phyloP scores from a whole-genome alignment of 1,284 basidiomycete genomes.

The Cutaneotrichosporon arboriforme region DNA sequence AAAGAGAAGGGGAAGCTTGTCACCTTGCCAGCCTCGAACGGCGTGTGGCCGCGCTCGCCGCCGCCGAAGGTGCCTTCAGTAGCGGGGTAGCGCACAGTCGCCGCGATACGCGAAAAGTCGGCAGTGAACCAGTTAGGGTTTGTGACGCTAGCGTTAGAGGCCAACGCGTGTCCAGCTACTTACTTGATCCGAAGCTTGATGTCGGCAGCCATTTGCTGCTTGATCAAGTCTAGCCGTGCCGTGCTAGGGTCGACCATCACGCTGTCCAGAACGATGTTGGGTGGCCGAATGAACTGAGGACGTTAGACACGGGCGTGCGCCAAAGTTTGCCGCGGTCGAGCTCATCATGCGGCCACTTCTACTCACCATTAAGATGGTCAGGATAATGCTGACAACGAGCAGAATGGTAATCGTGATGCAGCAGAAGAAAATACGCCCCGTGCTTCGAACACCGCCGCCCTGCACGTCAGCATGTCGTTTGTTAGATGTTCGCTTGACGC shows the following conservation, averaged over 20 bases:
- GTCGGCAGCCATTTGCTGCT: slow-evolving; percentile 50
- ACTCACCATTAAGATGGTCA: slow-evolving; percentile 66
- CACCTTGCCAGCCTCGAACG: slow-evolving; percentile 60
- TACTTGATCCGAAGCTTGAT: slow-evolving; percentile 65
- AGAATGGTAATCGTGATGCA: slow-evolving; percentile 47
- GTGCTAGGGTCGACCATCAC: slow-evolving; percentile 49
- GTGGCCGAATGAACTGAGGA: slow-evolving; percentile 69
- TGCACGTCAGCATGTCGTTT: slow-evolving; percentile 14
- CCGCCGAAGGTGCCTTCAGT: slow-evolving; percentile 61
- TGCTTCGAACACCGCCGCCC: slow-evolving; percentile 41
- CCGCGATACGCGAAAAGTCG: slow-evolving; percentile 63
- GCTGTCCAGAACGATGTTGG: slow-evolving; percentile 61
- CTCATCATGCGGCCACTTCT: too few species aligned
- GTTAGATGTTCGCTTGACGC: background rate
- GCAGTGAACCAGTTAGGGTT: slow-evolving; percentile 85
- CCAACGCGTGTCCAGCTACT: slow-evolving; percentile 28
- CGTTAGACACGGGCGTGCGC: background rate
- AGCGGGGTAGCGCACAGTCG: slow-evolving; percentile 66
- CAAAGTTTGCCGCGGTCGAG: background rate
- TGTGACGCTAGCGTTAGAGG: slow-evolving; percentile 55
- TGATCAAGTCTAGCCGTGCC: background rate
- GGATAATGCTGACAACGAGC: slow-evolving; percentile 61
- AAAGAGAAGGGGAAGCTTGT: slow-evolving; percentile 81
- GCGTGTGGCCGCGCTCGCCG: slow-evolving; percentile 59
- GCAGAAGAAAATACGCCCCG: slow-evolving; percentile 46